phyloP scores from a whole-genome alignment of 768 basidiomycete species.

The Imleria badia region DNA sequence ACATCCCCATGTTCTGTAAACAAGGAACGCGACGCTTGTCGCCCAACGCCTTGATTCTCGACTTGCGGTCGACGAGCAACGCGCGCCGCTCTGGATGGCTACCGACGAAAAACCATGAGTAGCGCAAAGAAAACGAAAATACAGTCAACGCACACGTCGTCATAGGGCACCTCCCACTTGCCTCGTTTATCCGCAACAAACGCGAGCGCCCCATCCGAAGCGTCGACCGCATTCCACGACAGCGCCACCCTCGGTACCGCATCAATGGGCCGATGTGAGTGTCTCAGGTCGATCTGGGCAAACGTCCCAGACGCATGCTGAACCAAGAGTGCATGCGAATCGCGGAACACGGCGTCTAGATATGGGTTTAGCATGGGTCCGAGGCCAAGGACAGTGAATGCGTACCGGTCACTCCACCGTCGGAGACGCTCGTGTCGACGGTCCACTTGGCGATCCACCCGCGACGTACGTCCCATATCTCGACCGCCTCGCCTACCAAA shows the following conservation, averaged over 20 bases:
- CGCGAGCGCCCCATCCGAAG: constrained; percentile 52
- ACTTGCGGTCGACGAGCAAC: constrained; percentile 28
- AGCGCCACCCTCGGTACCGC: constrained; percentile 60
- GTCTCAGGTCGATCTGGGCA: constrained; percentile 73
- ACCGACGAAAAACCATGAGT: constrained; percentile 1
- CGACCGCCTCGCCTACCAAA: constrained; percentile 55
- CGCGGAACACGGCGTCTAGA: constrained; percentile 66
- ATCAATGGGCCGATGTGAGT: constrained; percentile 63
- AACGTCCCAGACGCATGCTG: constrained; percentile 76
- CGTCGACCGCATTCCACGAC: constrained; percentile 54
- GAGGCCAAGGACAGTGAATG: not conserved
- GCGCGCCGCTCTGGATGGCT: constrained; percentile 38
- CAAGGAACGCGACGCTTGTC: constrained; percentile 51
- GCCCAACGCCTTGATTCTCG: constrained; percentile 56
- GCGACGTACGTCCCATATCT: constrained; percentile 86
- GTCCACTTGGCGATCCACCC: constrained; percentile 84
- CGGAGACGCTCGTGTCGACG: constrained; percentile 58
- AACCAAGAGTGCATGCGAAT: constrained; percentile 71
- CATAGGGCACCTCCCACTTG: constrained; percentile 71
- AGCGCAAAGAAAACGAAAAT: not conserved
- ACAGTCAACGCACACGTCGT: constrained; percentile 68
- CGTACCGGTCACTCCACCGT: constrained; percentile 76
- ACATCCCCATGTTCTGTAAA: constrained; percentile 60
- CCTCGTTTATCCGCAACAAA: constrained; percentile 60
- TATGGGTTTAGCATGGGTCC: not conserved